These are phyloP conservation scores for Ramaria sp. DNA, from an alignment of 768 basidiomycete species.

Conservation along the genomic window DNA sequence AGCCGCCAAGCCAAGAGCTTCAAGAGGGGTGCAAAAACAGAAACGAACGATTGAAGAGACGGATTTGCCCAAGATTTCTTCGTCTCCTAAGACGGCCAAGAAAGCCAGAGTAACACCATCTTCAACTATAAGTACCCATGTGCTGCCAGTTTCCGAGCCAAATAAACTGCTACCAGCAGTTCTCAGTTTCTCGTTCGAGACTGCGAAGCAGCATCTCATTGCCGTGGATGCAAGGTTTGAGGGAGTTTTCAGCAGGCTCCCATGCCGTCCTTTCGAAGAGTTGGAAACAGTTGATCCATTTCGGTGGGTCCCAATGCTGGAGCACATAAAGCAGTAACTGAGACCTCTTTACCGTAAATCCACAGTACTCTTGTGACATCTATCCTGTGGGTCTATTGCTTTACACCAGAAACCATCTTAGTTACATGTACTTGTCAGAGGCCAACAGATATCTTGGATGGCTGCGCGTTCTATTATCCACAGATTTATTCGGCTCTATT, in stretches of 20 bases:
- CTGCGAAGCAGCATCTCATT: conserved; percentile 64
- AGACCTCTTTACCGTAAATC: conserved; percentile 43
- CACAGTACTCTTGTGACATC: conserved; percentile 2
- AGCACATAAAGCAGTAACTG: conserved; percentile 49
- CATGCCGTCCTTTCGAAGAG: conserved; percentile 68
- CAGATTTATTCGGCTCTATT: conserved; percentile 66
- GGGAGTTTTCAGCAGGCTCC: conserved; percentile 49
- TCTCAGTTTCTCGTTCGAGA: conserved; percentile 66
- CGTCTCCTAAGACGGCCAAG: background rate
- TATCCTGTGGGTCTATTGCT: background rate
- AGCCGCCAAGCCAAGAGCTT: background rate
- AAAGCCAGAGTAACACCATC: background rate
- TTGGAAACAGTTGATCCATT: conserved; percentile 77
- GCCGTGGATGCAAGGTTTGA: conserved; percentile 58
- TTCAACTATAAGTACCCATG: background rate
- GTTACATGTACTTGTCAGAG: conserved; percentile 26
- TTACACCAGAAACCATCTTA: background rate
- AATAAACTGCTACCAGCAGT: conserved; percentile 50
- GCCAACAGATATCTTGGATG: conserved; percentile 77
- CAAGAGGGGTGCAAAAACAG: background rate
- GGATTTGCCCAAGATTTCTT: background rate
- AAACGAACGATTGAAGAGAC: background rate
- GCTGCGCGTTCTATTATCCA: conserved; percentile 79
- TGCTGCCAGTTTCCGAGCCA: background rate
- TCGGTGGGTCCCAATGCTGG: conserved; percentile 31